Base-by-base conservation (phyloP, 169 alveolate genomes). In the Cryptosporidium felis region DNA sequence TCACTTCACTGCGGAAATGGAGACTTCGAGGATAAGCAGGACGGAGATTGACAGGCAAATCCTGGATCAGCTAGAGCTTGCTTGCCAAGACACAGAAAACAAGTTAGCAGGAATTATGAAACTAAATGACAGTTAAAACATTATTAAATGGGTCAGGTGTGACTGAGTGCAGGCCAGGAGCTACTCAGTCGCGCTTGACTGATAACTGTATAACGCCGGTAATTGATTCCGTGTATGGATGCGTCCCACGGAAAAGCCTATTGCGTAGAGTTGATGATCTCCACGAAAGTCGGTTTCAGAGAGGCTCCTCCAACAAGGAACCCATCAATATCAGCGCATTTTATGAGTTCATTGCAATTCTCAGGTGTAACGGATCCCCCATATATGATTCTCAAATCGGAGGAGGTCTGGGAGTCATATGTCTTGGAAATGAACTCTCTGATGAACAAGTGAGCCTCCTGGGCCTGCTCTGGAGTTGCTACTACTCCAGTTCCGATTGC, bases 271-370 rank as follows among this genome's bases (percentile, higher is more conserved):
- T 91, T 94, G 34, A 98, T 94, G 80, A 98, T 96, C 56, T 95
- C 97, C 41, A 92, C 81, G 93, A 98, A 98, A 30, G 93, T 97
- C 60, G 98, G 97, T 91, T 97, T 97, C 61, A 98, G 92, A 0
- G 99, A 96, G 59, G 99, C 99, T 44, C 99, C 99, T 34, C 99
- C 99, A 38, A 98, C 99, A 18, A 98, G 93, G 94, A 98, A 98
- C 44, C 99, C 99, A 89, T 98, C 99, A 66, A 98, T 94, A 81
- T 97, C 99, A 45, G 92, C 90, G 80, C 94, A 90, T 46, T 88
- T 90, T 60, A 97, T 95, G 36, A 98, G 91, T 49, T 95, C 98
- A 5, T 90, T 92, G 80, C 99, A 95, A 94, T 98, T 98, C 44
- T 91, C 93, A 32, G 95, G 98, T 44, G 94, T 96, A 49, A 97